These are phyloP conservation scores for Microsporum canis DNA, from an alignment of 2,329 filamentous ascomycete species.

Conservation along the genomic window DNA sequence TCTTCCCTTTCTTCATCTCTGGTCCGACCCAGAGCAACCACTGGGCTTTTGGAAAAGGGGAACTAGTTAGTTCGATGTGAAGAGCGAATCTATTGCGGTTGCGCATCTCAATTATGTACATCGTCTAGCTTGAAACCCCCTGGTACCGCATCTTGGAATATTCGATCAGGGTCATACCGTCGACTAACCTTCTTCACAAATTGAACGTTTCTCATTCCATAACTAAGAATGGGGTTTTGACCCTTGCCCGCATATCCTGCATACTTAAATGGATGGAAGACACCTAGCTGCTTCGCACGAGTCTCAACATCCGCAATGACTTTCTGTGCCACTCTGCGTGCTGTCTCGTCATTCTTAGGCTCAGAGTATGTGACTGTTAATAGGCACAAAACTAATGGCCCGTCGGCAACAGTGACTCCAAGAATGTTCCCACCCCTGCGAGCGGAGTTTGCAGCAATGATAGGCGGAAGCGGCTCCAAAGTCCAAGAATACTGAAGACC, in stretches of 20 bases:
- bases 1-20: too few relatives aligned
- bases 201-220: conserved; percentile 21
- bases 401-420: conserved; percentile 16
- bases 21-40: too few relatives aligned
- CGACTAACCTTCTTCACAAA: conserved; percentile 10
- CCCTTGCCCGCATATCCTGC: conserved; percentile 22
- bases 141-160: conserved; percentile 1
- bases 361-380: conserved; percentile 26
- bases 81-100: too few relatives aligned
- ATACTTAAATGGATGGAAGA: conserved; percentile 18
- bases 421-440: conserved; percentile 16
- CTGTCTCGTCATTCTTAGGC: conserved; percentile 21
- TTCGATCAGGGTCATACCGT: conserved; percentile 10
- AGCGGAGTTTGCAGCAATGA: not conserved
- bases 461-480: not conserved
- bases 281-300: conserved; percentile 18
- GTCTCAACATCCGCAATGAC: conserved; percentile 25
- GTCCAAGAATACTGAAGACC: not conserved
- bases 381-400: conserved; percentile 23
- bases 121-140: conserved; percentile 6
- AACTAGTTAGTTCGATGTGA: too few relatives aligned
- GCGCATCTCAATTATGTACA: too few relatives aligned
- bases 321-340: conserved; percentile 18
- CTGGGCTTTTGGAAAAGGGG: too few relatives aligned
- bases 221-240: conserved; percentile 22